These are phyloP conservation scores for Cyclocybe aegerita DNA, from an alignment of 768 basidiomycete species.

Conservation along the genomic window DNA sequence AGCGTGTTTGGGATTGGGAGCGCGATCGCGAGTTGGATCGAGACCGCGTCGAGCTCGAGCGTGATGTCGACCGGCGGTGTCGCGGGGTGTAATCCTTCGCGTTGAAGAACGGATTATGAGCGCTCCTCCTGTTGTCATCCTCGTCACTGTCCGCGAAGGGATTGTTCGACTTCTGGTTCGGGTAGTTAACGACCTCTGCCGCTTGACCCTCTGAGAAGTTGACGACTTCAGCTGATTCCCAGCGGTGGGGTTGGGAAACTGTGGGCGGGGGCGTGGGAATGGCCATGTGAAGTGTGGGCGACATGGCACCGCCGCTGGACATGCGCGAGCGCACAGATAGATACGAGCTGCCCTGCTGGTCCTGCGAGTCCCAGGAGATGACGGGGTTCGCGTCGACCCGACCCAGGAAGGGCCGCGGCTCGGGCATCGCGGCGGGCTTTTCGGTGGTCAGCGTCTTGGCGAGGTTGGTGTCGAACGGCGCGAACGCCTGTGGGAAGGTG, in stretches of 20 bases:
- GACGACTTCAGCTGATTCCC: conserved; percentile 71
- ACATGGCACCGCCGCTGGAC: conserved; percentile 41
- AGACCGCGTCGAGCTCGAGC: background rate
- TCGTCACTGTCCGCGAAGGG: conserved; percentile 7
- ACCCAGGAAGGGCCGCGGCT: conserved; percentile 43
- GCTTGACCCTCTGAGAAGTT: conserved; percentile 35
- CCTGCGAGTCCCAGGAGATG: conserved; percentile 57
- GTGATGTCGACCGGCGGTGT: too few relatives aligned
- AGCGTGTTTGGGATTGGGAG: conserved; percentile 15
- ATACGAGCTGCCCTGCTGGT: conserved; percentile 48
- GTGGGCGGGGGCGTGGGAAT: conserved; percentile 64
- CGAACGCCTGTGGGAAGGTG: conserved; percentile 48
- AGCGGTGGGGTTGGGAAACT: conserved; percentile 49
- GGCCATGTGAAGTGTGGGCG: conserved; percentile 49
- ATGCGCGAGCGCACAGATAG: conserved; percentile 45
- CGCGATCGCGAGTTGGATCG: conserved; percentile 3
- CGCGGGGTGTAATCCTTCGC: conserved; percentile 21
- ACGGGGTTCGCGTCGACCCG: conserved; percentile 40
- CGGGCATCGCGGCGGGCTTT: conserved; percentile 21
- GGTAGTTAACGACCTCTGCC: conserved; percentile 31
- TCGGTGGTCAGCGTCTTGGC: conserved; percentile 51
- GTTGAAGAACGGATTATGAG: conserved; percentile 43
- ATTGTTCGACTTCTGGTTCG: conserved; percentile 22
- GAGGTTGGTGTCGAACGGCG: conserved; percentile 56
- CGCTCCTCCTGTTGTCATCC: conserved; percentile 33